Evolutionary conservation across 2,329 filamentous ascomycete species (phyloP), one percentile per base, ranked within the genome.

Genomic region (Byssochlamys sp.): DNA sequence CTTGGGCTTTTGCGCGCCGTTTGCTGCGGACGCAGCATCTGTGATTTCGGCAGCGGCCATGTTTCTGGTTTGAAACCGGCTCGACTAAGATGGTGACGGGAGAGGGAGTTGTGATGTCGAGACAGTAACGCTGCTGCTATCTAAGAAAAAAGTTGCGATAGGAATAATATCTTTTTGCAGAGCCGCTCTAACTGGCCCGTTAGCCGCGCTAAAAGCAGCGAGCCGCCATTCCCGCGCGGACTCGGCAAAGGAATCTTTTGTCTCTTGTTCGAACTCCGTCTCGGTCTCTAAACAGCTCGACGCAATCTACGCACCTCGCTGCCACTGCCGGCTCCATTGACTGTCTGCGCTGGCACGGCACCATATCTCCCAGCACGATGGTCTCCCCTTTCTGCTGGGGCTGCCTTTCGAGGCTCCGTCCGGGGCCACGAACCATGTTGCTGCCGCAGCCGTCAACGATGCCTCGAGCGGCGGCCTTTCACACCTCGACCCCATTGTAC

Each of bases 381-480:
- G 80, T 81, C 67, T 81, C 80, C 59, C 73, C 77, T 57, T 81
- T 77, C 66, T 83, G 81, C 74, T 81, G 81, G 80, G 78, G 80
- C 74, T 84, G 81, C 73, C 77, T 84, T 49, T 74, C 78, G 58
- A 74, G 79, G 74, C 68, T 75, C 60, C 72, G 71, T 39, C 77
- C 78, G 56, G 71, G 66, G 59, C 64, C 69, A 61, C 67, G 67
- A 69, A 64, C 68, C 59, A 64, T 73, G 58, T 62, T 71, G 59
- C 64, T 69, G 59, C 64, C 63, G 63, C 61, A 75, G 69, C 64
- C 76, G 71, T 62, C 71, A 75, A 62, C 78, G 72, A 66, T 76
- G 69, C 71, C 77, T 78, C 65, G 69, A 68, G 71, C 73, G 58
- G 64, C 70, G 51, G 74, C 79, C 59, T 80, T 80, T 66, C 77